A percentile compares a stretch with the other conserved stretches of the same genome.
Evolutionary conservation across 1,139 yeast species (phyloP).

Genomic region (Zygoascus hellenicus): DNA sequence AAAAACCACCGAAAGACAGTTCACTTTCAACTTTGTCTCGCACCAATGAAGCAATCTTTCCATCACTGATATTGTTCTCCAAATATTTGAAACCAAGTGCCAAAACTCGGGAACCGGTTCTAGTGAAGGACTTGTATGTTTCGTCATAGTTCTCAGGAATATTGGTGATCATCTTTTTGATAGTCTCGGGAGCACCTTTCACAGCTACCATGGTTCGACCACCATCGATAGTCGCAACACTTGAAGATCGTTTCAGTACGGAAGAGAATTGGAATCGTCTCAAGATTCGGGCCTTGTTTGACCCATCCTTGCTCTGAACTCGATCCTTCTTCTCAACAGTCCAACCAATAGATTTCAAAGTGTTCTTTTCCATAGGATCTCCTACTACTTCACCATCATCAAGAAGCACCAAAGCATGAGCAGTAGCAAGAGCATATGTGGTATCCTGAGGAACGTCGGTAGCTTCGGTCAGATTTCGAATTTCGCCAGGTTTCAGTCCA

Average conservation of each 20-base stretch:
- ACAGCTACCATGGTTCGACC: conserved; percentile 68
- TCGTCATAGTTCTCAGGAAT: conserved; percentile 82
- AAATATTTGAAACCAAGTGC: conserved; percentile 84
- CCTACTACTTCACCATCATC: conserved; percentile 98
- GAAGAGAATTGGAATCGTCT: conserved; percentile 98
- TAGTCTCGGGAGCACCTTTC: conserved; percentile 99
- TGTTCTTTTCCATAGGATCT: conserved; percentile 98
- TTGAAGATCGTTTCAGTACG: conserved; percentile 90
- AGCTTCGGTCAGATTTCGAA: conserved; percentile 54
- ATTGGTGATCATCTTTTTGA: conserved; percentile 63
- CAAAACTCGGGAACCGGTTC: conserved; percentile 93
- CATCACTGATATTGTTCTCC: conserved; percentile 46
- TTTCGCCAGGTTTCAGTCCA: conserved; percentile 52
- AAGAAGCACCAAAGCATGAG: conserved; percentile 88
- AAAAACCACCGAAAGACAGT: conserved; percentile 81
- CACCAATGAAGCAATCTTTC: conserved; percentile 49
- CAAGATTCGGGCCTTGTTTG: conserved; percentile 56
- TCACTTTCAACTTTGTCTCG: conserved; percentile 74
- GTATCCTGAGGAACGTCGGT: conserved; percentile 61
- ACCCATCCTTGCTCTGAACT: conserved; percentile 24
- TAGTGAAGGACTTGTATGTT: conserved; percentile 82
- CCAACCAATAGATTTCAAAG: conserved; percentile 87
- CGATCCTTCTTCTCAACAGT: conserved; percentile 65
- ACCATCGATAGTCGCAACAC: conserved; percentile 61
- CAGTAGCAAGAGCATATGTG: conserved; percentile 78